phyloP scores from a whole-genome alignment of 2,329 filamentous ascomycete genomes.

The Intubia oerlemansii region DNA sequence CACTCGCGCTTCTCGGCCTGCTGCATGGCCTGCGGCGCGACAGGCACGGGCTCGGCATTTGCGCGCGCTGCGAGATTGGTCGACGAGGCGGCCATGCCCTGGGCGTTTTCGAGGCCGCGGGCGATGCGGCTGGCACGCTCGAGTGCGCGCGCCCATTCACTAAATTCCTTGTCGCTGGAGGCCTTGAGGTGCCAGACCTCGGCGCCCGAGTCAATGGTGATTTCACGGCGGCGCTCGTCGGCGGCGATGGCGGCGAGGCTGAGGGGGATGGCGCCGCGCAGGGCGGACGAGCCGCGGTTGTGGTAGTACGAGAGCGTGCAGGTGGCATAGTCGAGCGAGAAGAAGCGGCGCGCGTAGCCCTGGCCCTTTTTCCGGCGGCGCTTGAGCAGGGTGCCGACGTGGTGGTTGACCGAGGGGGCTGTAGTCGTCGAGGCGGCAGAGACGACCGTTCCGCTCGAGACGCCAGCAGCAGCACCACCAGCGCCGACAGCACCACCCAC shows the following conservation, averaged over 20 bases:
- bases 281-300: slow-evolving; percentile 75
- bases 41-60: slow-evolving; percentile 8
- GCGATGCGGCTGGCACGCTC: slow-evolving; percentile 58
- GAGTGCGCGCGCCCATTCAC: slow-evolving; percentile 67
- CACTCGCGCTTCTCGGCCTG: slow-evolving; percentile 59
- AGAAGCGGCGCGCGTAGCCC: slow-evolving; percentile 81
- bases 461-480: slow-evolving; percentile 6
- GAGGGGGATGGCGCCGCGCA: slow-evolving; percentile 80
- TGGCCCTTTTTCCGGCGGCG: slow-evolving; percentile 83
- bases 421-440: neutral
- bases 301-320: slow-evolving; percentile 94
- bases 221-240: slow-evolving; percentile 72
- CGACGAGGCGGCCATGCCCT: neutral
- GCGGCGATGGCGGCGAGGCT: slow-evolving; percentile 80
- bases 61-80: neutral
- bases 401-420: slow-evolving; percentile 32
- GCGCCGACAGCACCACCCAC: slow-evolving; percentile 19
- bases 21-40: slow-evolving; percentile 14
- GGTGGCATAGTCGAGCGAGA: slow-evolving; percentile 85
- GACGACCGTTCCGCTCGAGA: slow-evolving; percentile 1
- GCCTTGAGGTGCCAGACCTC: slow-evolving; percentile 92
- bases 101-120: slow-evolving; percentile 23
- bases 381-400: slow-evolving; percentile 75
- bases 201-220: slow-evolving; percentile 89
- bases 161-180: slow-evolving; percentile 64